phyloP scores from a whole-genome alignment of 495 filamentous ascomycete genomes.

The Thozetella sp. region DNA sequence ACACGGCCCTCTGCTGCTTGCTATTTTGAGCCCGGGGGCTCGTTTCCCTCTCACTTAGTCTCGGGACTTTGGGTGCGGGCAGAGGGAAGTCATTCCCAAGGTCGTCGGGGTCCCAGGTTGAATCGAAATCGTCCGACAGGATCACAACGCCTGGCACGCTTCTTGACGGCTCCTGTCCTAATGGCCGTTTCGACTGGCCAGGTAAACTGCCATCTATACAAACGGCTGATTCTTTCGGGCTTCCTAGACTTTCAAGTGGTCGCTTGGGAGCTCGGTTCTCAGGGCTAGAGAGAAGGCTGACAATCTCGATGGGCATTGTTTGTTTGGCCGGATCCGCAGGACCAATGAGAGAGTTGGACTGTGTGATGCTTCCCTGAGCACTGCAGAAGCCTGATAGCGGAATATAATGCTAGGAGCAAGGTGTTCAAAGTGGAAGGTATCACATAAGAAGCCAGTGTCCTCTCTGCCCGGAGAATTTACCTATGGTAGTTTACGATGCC shows the following conservation, averaged over 20 bases:
- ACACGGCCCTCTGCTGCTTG: neutral
- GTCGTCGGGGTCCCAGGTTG: constrained; percentile 26
- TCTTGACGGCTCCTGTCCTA: neutral
- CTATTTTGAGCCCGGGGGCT: neutral
- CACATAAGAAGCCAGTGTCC: too few relatives aligned
- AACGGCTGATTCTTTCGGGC: neutral
- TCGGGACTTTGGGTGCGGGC: constrained; percentile 20
- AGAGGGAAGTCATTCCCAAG: constrained; percentile 4
- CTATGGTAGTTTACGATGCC: too few relatives aligned
- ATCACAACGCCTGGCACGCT: constrained; percentile 31
- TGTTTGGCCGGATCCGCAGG: too few relatives aligned
- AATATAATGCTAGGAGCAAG: too few relatives aligned
- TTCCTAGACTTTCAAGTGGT: neutral
- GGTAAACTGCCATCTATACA: too few relatives aligned
- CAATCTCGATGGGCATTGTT: constrained; percentile 39
- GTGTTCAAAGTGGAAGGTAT: too few relatives aligned
- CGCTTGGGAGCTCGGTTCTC: constrained; percentile 4
- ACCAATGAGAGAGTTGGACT: too few relatives aligned
- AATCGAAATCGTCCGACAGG: constrained; percentile 56
- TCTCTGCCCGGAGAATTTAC: too few relatives aligned
- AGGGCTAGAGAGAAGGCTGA: constrained; percentile 35
- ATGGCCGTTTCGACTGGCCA: neutral
- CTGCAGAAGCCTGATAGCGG: too few relatives aligned
- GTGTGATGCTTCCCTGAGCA: too few relatives aligned
- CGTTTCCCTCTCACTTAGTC: constrained; percentile 17